These are phyloP conservation scores for Selaginella tamariscina DNA, from an alignment of 75 land plant genomes.

Conservation along the genomic window DNA sequence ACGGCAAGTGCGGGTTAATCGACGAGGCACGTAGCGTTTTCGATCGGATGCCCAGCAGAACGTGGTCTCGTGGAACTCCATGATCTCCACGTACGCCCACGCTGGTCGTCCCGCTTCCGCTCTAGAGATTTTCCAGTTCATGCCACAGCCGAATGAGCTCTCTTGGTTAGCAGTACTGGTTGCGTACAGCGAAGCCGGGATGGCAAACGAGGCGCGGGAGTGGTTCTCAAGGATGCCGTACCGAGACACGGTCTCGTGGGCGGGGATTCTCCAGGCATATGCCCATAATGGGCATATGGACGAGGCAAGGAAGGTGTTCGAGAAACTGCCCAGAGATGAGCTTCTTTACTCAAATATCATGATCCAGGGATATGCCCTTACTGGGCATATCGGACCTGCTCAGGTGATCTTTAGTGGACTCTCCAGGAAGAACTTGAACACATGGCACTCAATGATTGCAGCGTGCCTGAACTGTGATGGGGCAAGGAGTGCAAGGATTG, in stretches of 20 bases:
- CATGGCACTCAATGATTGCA: neutral
- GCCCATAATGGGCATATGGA: neutral
- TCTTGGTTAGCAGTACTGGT: neutral
- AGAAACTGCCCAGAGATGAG: neutral
- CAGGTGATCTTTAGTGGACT: neutral
- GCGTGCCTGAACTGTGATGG: neutral
- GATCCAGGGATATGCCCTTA: neutral
- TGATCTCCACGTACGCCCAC: neutral
- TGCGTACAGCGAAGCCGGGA: neutral
- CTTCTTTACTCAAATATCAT: neutral
- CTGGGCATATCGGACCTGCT: neutral
- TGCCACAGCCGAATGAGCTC: constrained; percentile 2
- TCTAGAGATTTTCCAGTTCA: neutral
- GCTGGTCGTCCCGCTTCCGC: neutral
- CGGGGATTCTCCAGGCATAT: constrained; percentile 1
- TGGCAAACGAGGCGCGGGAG: neutral
- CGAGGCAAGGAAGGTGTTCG: neutral
- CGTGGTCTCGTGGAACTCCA: constrained; percentile 4
- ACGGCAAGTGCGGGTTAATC: neutral
- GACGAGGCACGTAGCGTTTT: neutral
- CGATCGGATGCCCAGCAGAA: constrained; percentile 3
- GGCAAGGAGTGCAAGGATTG: neutral
- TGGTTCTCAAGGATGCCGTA: neutral
- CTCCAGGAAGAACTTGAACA: neutral
- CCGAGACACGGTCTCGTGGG: neutral